Base-by-base conservation (phyloP, 2,329 filamentous ascomycete genomes). In the Clonostachys sp. region DNA sequence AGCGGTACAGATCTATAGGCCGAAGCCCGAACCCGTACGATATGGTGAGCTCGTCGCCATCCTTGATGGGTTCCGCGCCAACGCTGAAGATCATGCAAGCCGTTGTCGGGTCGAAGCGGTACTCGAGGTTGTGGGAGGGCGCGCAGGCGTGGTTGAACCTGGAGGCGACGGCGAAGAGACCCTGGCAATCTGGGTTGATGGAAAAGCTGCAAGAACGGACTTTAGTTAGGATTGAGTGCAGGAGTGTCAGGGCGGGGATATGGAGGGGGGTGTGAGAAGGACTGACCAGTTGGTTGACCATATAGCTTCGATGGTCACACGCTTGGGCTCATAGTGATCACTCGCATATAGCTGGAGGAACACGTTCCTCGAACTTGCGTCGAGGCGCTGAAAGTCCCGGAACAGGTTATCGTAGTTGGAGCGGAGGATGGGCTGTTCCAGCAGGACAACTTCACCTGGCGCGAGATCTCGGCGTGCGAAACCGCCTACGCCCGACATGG, bases 101-200 rank as follows among this genome's bases (percentile, higher is more conserved):
- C 2, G 52, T 48, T 0, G 47, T 39, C 0, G 44, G 6, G 45
- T 76, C 66, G 52, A 70, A 79, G 1, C 42, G 52, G 54, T 75
- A 82, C 2, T 61, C 52, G 24, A 80, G 56, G 41, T 72, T 78
- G 46, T 67, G 58, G 4, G 53, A 58, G 0, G 69, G 65, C 2
- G 53, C 49, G 55, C 80, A 84, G 0, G 78, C 72, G 55, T 84
- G 80, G 56, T 84, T 84, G 61, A 84, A 82, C 3, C 79, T 68
- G 0, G 78, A 73, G 0, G 73, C 75, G 6, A 77, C 63, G 1
- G 73, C 65, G 48, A 80, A 81, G 3, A 81, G 50, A 2, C 66
- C 68, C 1, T 66, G 70, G 7, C 59, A 53, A 4, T 53, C 52
- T 1, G 49, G 47, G 1, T 34, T 39, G 9, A 59, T 57, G 2